Conservation (phyloP, 1,139 yeast species). For the Wickerhamomyces sp. region DNA sequence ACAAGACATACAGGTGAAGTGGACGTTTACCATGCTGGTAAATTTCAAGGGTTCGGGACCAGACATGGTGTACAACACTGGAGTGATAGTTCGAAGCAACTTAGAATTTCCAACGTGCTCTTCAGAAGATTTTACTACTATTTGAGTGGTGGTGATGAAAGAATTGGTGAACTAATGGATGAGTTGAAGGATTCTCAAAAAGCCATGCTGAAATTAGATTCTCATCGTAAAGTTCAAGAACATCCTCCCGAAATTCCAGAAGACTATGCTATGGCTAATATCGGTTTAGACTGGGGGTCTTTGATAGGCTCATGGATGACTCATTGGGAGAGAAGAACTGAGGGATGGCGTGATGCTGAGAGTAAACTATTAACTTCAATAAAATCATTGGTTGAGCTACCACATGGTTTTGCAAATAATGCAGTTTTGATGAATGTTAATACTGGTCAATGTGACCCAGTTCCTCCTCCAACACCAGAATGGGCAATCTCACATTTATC, state of each 20-base stretch:
- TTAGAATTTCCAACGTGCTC: conserved; percentile 1
- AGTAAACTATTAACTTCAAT: conserved; percentile 3
- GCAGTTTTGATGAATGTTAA: conserved; percentile 10
- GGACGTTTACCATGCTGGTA: conserved; percentile 2
- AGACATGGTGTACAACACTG: conserved; percentile 20
- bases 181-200: conserved; percentile 12
- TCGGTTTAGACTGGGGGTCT: conserved; percentile 15
- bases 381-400: conserved; percentile 3
- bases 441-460: conserved; percentile 11
- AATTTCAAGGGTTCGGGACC: conserved; percentile 1
- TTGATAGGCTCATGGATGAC: conserved; percentile 16
- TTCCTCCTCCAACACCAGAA: conserved; percentile 14
- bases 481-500: conserved; percentile 16
- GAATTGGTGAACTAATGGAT: conserved; percentile 14
- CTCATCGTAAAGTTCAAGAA: conserved; percentile 17
- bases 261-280: conserved; percentile 15
- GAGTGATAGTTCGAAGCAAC: conserved; percentile 10
- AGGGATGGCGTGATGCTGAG: conserved; percentile 9
- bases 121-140: conserved; percentile 2
- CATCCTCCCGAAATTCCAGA: conserved; percentile 6
- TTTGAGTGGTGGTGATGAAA: conserved; percentile 15
- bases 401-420: conserved; percentile 13
- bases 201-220: conserved; percentile 11
- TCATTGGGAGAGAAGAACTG: conserved; percentile 14
- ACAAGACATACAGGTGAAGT: conserved; percentile 10